Conservation (phyloP, 768 basidiomycete genomes). For the Russula emetica region DNA sequence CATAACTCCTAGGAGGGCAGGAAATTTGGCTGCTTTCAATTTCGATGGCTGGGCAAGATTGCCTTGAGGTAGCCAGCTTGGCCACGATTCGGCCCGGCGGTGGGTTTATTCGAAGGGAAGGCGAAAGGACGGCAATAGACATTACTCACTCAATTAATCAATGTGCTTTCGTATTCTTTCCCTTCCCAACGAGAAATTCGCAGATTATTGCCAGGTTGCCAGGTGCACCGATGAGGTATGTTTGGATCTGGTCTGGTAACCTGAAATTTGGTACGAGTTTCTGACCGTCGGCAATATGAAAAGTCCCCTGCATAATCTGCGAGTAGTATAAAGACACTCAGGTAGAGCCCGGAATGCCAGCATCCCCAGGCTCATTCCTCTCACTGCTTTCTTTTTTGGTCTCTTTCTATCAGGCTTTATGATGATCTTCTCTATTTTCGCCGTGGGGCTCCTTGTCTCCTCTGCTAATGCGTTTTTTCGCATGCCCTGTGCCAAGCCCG, state of each 20-base stretch:
- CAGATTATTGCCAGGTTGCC: constrained; percentile 11
- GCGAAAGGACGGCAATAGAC: constrained; percentile 20
- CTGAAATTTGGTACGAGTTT: constrained; percentile 5
- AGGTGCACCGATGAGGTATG: constrained; percentile 7
- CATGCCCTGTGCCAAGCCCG: constrained; percentile 18
- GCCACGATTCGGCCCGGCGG: constrained; percentile 3
- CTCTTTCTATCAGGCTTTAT: background rate
- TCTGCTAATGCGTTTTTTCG: constrained; percentile 21
- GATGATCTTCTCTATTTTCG: constrained; percentile 18
- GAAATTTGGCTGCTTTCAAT: constrained; percentile 13
- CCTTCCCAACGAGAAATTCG: constrained; percentile 5
- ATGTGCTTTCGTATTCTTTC: constrained; percentile 9
- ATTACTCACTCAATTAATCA: constrained; percentile 3
- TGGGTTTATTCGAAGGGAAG: constrained; percentile 7
- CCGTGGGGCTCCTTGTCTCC: constrained; percentile 8
- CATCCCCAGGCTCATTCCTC: constrained; percentile 13
- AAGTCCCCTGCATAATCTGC: constrained; percentile 8
- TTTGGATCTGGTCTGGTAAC: constrained; percentile 12
- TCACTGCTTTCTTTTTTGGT: background rate
- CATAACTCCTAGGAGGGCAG: constrained; percentile 7
- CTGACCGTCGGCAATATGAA: constrained; percentile 10
- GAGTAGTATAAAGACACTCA: constrained; percentile 15
- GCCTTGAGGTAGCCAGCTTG: constrained; percentile 1
- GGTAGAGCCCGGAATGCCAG: background rate
- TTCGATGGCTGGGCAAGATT: constrained; percentile 4